These are phyloP conservation scores for Suillus americanus DNA, from an alignment of 768 basidiomycete genomes.

Conservation along the genomic window DNA sequence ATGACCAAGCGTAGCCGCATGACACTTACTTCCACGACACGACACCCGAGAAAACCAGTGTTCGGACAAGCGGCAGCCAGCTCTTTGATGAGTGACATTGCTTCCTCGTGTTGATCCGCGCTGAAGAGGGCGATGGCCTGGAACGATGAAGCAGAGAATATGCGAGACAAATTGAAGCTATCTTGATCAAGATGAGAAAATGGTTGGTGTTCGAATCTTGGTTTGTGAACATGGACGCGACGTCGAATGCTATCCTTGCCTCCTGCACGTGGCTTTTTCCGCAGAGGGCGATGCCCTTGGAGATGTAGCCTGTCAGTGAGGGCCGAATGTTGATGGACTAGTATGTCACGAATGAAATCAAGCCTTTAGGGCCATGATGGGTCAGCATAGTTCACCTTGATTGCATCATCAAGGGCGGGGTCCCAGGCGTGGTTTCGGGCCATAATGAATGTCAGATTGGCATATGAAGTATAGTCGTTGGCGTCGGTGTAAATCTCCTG, in stretches of 20 bases:
- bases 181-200: not conserved
- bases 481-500: not conserved
- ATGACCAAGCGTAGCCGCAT: not conserved
- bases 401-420: not conserved
- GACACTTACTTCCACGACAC: not conserved
- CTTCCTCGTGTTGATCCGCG: not conserved
- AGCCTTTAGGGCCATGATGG: not conserved
- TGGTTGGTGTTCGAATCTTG: not conserved
- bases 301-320: not conserved
- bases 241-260: not conserved
- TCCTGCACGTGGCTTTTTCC: not conserved
- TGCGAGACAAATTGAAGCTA: not conserved
- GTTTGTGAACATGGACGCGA: not conserved
- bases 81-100: not conserved
- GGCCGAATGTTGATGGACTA: not conserved
- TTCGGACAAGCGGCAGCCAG: not conserved
- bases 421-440: not conserved
- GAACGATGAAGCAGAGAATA: not conserved
- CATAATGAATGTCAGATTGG: not conserved
- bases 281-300: not conserved
- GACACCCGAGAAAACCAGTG: not conserved
- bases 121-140: not conserved
- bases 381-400: not conserved
- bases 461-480: not conserved
- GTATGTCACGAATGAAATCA: not conserved